Evolutionary conservation across 2,329 filamentous ascomycete genomes (phyloP), one percentile per base, ranked within the genome.

Genomic region (Pleomassaria siparia): DNA sequence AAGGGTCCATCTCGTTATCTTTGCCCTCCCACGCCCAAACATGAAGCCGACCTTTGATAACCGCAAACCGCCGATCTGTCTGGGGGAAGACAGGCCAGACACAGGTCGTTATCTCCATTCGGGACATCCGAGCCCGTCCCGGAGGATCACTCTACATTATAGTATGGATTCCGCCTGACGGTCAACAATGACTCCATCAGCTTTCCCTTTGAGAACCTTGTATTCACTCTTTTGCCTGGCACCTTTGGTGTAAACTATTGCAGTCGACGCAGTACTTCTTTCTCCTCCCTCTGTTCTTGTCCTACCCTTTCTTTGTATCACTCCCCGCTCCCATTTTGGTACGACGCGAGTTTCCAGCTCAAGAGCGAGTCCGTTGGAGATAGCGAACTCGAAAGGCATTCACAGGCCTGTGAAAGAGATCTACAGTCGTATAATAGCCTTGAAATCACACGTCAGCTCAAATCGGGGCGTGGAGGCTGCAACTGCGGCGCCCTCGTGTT

Each of bases 401-500:
- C 18, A 6, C 35, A 6, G 3, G 7, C 35, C n/a, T 4, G 4
- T 13, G 35, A 37, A 37, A 11, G 35, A 37, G 18, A 13, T 12
- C 20, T 9, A 37, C 12, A n/a, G 11, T 3, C 35, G 24, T 7
- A 24, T n/a, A 33, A 10, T n/a, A n/a, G 18, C 18, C 20, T 37
- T 28, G 26, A 13, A 13, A n/a, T 47, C 49, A 33, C 36, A 40
- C 36, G 42, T 51, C 48, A 58, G 49, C 47, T 45, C 46, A 25
- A 30, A 33, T 37, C 35, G 13, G 35, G 5, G 32, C 4, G 9
- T 47, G 22, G 46, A 44, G 30, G 41, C 36, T 56, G 55, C 56
- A 40, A 53, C 58, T 59, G 54, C 54, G n/a, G n/a, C n/a, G 59
- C 57, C 56, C 53, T 47, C 51, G 63, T 61, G 59, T 59, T 63